A percentile compares a stretch with the other conserved stretches of the same genome.
Conservation (phyloP, 176 grass and related monocot genomes). For the Ampelocalamus luodianensis region DNA sequence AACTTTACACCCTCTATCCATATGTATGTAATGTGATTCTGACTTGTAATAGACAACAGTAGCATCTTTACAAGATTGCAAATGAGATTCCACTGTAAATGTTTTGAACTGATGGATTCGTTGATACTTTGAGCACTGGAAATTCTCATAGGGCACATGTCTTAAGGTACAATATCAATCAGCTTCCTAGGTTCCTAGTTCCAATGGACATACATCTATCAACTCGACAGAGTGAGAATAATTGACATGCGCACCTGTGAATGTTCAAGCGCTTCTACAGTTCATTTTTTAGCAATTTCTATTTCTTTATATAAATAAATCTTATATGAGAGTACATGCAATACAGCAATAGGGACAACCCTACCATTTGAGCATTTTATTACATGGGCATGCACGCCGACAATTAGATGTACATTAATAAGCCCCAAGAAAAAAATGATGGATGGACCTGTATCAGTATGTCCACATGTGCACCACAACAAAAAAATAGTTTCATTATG, state of each 20-base stretch:
- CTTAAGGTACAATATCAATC: conserved; percentile 7
- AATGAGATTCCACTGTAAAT: background rate
- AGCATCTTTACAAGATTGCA: conserved; percentile 19
- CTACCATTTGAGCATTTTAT: background rate
- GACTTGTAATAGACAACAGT: background rate
- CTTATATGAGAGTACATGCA: too few relatives aligned
- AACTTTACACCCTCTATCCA: conserved; percentile 10
- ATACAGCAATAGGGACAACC: too few relatives aligned
- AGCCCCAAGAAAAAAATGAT: conserved; percentile 4
- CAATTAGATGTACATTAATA: conserved; percentile 19
- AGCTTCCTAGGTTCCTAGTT: background rate
- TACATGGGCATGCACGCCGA: background rate
- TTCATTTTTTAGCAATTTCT: background rate
- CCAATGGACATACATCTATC: conserved; percentile 2
- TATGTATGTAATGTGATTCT: background rate
- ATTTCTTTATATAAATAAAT: too few relatives aligned
- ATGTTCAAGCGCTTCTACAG: background rate
- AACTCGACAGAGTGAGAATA: background rate
- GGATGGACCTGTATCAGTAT: background rate
- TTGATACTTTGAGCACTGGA: background rate
- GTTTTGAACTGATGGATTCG: background rate
- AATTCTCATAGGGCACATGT: background rate
- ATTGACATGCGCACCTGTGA: background rate
- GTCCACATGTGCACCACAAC: background rate
- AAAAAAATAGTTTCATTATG: background rate